These are phyloP conservation scores for Trametopsis cervina DNA, from an alignment of 768 basidiomycete genomes.

Conservation along the genomic window DNA sequence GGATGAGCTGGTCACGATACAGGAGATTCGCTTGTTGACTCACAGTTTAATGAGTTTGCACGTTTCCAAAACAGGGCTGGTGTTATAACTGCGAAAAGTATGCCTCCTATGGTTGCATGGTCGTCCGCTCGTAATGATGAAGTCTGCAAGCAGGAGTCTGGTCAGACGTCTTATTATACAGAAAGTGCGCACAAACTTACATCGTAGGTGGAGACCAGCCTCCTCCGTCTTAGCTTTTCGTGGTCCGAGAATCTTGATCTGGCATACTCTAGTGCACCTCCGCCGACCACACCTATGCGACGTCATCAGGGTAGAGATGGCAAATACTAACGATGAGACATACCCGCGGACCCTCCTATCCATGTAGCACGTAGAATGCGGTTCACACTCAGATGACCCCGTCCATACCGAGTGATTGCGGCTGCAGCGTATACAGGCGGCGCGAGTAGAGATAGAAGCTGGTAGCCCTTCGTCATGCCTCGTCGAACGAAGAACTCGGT, in stretches of 20 bases:
- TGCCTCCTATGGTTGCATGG: slow-evolving; percentile 65
- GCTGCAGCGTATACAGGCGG: slow-evolving; percentile 56
- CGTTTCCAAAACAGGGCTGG: slow-evolving; percentile 72
- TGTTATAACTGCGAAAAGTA: slow-evolving; percentile 55
- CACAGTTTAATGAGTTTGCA: slow-evolving; percentile 56
- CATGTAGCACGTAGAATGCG: slow-evolving; percentile 65
- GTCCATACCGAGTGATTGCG: slow-evolving; percentile 47
- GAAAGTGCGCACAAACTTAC: slow-evolving; percentile 31
- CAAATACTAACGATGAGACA: slow-evolving; percentile 4
- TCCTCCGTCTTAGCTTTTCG: slow-evolving; percentile 39
- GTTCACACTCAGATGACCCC: slow-evolving; percentile 50
- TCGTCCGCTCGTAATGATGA: slow-evolving; percentile 59
- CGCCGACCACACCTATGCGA: slow-evolving; percentile 37
- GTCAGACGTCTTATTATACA: not conserved
- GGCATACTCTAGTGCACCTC: slow-evolving; percentile 54
- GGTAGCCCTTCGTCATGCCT: slow-evolving; percentile 62
- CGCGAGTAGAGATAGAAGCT: slow-evolving; percentile 52
- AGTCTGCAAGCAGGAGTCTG: slow-evolving; percentile 33
- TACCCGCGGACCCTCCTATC: slow-evolving; percentile 60
- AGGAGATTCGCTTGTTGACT: slow-evolving; percentile 13
- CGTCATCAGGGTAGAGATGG: no score
- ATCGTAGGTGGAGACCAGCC: slow-evolving; percentile 50
- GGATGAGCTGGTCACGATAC: not conserved
- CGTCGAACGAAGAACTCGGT: slow-evolving; percentile 61
- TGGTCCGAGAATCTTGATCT: slow-evolving; percentile 49